A percentile compares a stretch with the other conserved stretches of the same genome.
These are phyloP conservation scores for Haplosporangium gracile DNA, from an alignment of 192 early-diverging fungal genomes.

Conservation along the genomic window DNA sequence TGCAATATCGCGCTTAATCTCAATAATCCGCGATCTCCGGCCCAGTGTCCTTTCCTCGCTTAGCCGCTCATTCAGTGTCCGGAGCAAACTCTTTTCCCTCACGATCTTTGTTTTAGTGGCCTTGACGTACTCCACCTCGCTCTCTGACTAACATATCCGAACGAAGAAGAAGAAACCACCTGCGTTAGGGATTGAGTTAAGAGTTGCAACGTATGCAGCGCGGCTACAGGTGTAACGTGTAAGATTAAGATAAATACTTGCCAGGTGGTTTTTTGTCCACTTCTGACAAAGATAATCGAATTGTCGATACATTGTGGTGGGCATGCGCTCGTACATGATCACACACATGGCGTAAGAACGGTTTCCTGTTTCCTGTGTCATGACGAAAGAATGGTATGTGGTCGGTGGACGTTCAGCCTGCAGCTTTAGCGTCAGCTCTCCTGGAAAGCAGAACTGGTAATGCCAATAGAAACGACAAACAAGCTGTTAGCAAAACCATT, in stretches of 20 bases:
- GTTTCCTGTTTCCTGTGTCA: constrained; percentile 61
- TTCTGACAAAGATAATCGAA: constrained; percentile 34
- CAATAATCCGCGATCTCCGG: constrained; percentile 5
- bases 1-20: constrained; percentile 39
- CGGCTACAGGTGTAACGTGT: background rate
- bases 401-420: constrained; percentile 39
- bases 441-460: constrained; percentile 59
- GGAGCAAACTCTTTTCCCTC: constrained; percentile 17
- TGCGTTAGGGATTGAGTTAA: no score
- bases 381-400: constrained; percentile 59
- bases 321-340: constrained; percentile 52
- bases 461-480: background rate
- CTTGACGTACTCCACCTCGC: constrained; percentile 48
- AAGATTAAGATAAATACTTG: background rate
- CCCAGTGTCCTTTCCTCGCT: constrained; percentile 44
- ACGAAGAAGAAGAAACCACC: background rate
- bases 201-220: no score
- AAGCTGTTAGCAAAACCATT: background rate
- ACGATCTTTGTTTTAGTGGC: constrained; percentile 41
- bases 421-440: constrained; percentile 43
- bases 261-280: constrained; percentile 40
- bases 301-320: constrained; percentile 24
- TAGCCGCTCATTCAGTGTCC: constrained; percentile 13
- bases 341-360: constrained; percentile 56
- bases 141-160: constrained; percentile 30